These are phyloP conservation scores for Leishmania gerbilli DNA, from an alignment of 208 protist genomes.

Conservation along the genomic window DNA sequence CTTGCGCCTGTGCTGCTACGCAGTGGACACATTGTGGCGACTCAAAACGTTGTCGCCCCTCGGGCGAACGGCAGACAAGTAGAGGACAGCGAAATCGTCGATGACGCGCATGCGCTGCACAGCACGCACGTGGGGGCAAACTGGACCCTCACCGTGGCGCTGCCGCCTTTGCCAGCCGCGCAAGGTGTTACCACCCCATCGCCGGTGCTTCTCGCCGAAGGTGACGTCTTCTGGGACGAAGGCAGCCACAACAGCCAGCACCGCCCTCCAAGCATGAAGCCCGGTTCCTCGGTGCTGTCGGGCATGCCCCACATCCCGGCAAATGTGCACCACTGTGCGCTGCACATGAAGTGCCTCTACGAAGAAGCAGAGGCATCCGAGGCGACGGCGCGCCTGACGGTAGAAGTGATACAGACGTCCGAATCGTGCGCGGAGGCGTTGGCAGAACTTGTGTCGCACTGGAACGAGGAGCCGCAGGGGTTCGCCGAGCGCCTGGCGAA, in stretches of 20 bases:
- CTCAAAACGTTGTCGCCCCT: constrained; percentile 21
- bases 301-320: constrained; percentile 12
- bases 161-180: constrained; percentile 14
- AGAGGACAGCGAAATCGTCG: not conserved
- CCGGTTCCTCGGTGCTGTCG: not conserved
- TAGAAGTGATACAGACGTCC: constrained; percentile 30
- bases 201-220: constrained; percentile 36
- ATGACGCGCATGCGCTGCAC: constrained; percentile 7
- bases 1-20: constrained; percentile 23
- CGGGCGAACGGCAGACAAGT: constrained; percentile 12
- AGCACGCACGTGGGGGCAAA: constrained; percentile 37
- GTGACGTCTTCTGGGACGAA: constrained; percentile 57
- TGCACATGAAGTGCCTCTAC: constrained; percentile 29
- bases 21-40: constrained; percentile 24
- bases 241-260: constrained; percentile 44
- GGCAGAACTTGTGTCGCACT: constrained; percentile 30
- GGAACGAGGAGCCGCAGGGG: constrained; percentile 27
- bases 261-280: constrained; percentile 11
- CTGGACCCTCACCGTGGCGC: constrained; percentile 32
- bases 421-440: constrained; percentile 25
- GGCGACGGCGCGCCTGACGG: constrained; percentile 8
- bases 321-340: constrained; percentile 21
- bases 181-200: not conserved
- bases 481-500: constrained; percentile 14
- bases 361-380: not conserved